phyloP scores from a whole-genome alignment of 352 stramenopile genomes.

The Phytophthora hibernalis region DNA sequence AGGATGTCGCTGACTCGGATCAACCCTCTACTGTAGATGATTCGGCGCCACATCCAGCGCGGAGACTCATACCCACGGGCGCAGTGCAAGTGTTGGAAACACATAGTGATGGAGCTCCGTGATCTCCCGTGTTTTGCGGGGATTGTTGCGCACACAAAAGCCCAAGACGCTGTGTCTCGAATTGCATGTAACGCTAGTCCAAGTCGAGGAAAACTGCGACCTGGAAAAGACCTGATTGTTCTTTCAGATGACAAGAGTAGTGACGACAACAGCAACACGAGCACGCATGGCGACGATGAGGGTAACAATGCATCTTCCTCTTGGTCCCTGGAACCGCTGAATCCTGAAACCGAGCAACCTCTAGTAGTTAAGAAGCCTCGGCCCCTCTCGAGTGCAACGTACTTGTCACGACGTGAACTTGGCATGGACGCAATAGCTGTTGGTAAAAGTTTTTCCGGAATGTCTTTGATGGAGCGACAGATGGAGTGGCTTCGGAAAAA shows the following conservation, averaged over 20 bases:
- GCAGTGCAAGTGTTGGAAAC: conserved; percentile 81
- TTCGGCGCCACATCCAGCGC: conserved; percentile 70
- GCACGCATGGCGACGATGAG: conserved; percentile 26
- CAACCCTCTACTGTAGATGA: conserved; percentile 54
- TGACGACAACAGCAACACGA: conserved; percentile 28
- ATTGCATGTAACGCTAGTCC: conserved; percentile 48
- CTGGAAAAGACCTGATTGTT: conserved; percentile 82
- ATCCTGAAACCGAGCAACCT: conserved; percentile 26
- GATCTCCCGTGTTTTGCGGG: conserved; percentile 62
- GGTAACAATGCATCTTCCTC: conserved; percentile 37
- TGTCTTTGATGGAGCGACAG: conserved; percentile 86
- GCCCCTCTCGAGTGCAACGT: conserved; percentile 28
- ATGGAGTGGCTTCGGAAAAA: conserved; percentile 84
- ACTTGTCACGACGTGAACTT: conserved; percentile 25
- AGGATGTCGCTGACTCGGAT: conserved; percentile 6
- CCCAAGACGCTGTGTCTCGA: conserved; percentile 9
- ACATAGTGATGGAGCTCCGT: conserved; percentile 79
- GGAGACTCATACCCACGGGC: conserved; percentile 69
- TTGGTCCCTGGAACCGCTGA: conserved; percentile 32
- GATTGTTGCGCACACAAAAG: conserved; percentile 17
- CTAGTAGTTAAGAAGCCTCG: conserved; percentile 21
- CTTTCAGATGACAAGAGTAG: conserved; percentile 51
- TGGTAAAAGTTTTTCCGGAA: conserved; percentile 58
- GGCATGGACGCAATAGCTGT: conserved; percentile 12
- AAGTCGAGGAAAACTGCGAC: conserved; percentile 75